A percentile compares a stretch with the other conserved stretches of the same genome.
phyloP scores from a whole-genome alignment of 169 alveolate genomes.

The Cryptosporidium bovis region DNA sequence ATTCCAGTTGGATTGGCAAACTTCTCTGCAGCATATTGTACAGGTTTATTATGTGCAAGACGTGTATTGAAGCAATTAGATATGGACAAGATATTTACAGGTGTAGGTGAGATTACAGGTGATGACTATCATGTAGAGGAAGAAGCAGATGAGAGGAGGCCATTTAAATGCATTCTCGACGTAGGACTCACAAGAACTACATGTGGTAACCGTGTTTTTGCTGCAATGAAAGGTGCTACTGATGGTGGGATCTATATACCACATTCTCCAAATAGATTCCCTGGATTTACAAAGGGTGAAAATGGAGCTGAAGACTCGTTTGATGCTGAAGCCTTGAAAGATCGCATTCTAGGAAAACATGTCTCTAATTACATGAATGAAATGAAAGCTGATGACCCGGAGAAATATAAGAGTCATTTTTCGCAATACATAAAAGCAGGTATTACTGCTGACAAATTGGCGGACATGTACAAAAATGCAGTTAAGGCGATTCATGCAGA shows the following conservation, averaged over 20 bases:
- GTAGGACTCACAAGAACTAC: constrained; percentile 99
- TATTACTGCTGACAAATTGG: constrained; percentile 93
- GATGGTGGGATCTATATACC: constrained; percentile 99
- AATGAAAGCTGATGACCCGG: constrained; percentile 97
- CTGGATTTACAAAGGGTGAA: constrained; percentile 92
- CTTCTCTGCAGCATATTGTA: constrained; percentile 99
- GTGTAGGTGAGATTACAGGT: constrained; percentile 94
- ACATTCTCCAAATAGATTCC: constrained; percentile 99
- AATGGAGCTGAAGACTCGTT: constrained; percentile 91
- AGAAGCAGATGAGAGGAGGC: constrained; percentile 94
- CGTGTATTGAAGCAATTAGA: constrained; percentile 94
- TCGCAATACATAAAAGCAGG: constrained; percentile 92
- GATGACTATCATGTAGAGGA: constrained; percentile 95
- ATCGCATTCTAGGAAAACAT: constrained; percentile 97
- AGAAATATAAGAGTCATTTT: constrained; percentile 94
- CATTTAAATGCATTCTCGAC: constrained; percentile 98
- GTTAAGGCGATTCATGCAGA: constrained; percentile 97
- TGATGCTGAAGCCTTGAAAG: constrained; percentile 97
- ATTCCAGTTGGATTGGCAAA: constrained; percentile 98
- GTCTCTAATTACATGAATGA: constrained; percentile 96
- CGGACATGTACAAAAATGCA: constrained; percentile 96
- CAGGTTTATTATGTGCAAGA: constrained; percentile 98
- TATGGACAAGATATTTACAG: constrained; percentile 92
- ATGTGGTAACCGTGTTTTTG: constrained; percentile 99
- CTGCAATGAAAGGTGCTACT: constrained; percentile 99